A percentile compares a stretch with the other conserved stretches of the same genome.
Evolutionary conservation across 148 eudicot genomes (phyloP).

Genomic region (Salicornia ramosissima): DNA sequence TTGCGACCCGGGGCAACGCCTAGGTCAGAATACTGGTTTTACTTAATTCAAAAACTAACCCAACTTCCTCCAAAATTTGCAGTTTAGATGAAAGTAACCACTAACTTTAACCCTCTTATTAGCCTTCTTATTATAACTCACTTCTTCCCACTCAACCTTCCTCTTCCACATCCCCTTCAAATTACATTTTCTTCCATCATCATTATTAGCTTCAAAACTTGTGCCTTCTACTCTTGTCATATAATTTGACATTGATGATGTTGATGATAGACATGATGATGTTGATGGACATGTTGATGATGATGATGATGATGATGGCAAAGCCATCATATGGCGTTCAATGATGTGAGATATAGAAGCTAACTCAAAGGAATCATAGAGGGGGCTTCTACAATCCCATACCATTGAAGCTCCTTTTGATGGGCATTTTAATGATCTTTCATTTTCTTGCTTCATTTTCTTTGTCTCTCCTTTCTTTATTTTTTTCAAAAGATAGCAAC

Average conservation of each 20-base stretch:
- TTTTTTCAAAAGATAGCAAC: neutral
- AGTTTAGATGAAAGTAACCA: constrained; percentile 17
- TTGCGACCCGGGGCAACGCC: no score
- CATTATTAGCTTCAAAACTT: constrained; percentile 15
- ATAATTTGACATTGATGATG: neutral
- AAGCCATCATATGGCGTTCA: constrained; percentile 27
- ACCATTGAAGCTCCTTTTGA: neutral
- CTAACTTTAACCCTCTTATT: constrained; percentile 20
- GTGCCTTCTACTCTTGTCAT: constrained; percentile 17
- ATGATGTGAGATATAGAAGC: constrained; percentile 31
- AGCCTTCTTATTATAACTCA: constrained; percentile 13
- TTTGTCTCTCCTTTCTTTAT: neutral
- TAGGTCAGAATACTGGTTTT: no score
- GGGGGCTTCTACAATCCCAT: constrained; percentile 37
- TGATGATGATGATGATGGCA: constrained; percentile 15
- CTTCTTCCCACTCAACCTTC: constrained; percentile 28
- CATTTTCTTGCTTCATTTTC: constrained; percentile 13
- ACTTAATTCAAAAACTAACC: neutral
- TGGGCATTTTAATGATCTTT: constrained; percentile 6
- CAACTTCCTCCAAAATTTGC: constrained; percentile 16
- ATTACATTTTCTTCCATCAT: neutral
- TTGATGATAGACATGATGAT: neutral
- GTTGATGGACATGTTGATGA: constrained; percentile 11
- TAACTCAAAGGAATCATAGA: constrained; percentile 36
- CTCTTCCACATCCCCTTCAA: constrained; percentile 24